Evolutionary conservation across 495 filamentous ascomycete species (phyloP).

Genomic region (Letharia lupina): DNA sequence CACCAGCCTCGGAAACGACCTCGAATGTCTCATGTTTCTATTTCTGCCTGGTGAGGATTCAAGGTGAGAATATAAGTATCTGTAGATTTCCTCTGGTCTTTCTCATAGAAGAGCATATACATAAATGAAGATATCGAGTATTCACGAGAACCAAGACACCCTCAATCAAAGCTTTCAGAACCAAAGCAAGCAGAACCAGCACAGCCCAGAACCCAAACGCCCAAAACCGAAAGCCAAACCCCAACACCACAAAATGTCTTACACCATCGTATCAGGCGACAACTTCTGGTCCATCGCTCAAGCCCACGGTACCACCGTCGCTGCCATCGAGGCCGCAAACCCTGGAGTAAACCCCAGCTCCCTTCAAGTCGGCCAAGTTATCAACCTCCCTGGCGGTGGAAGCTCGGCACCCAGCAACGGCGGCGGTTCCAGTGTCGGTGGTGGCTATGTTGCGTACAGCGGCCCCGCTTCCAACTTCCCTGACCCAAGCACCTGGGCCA

Average conservation of each 20-base stretch:
- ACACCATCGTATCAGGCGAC: conserved; percentile 16
- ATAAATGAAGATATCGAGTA: neutral
- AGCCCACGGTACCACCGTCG: conserved; percentile 10
- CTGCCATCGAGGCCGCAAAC: conserved; percentile 13
- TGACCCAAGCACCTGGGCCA: conserved; percentile 12
- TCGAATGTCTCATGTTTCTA: neutral
- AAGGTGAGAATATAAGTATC: neutral
- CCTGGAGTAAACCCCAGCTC: conserved; percentile 14
- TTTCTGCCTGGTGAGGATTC: neutral
- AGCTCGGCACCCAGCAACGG: neutral
- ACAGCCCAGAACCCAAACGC: neutral
- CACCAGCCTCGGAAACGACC: neutral
- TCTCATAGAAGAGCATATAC: neutral
- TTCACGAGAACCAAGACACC: neutral
- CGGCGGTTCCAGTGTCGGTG: conserved; percentile 10
- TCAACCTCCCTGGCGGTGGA: conserved; percentile 11
- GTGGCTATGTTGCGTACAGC: conserved; percentile 11
- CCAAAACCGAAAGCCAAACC: neutral
- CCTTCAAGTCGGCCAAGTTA: conserved; percentile 20
- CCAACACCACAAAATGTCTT: conserved; percentile 1
- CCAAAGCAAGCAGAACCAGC: neutral
- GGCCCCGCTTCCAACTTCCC: conserved; percentile 16
- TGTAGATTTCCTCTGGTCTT: too few species aligned
- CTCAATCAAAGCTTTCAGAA: neutral
- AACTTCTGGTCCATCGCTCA: conserved; percentile 18